These are phyloP conservation scores for Aspergillus sparsus DNA, from an alignment of 495 filamentous ascomycete species.

Conservation along the genomic window DNA sequence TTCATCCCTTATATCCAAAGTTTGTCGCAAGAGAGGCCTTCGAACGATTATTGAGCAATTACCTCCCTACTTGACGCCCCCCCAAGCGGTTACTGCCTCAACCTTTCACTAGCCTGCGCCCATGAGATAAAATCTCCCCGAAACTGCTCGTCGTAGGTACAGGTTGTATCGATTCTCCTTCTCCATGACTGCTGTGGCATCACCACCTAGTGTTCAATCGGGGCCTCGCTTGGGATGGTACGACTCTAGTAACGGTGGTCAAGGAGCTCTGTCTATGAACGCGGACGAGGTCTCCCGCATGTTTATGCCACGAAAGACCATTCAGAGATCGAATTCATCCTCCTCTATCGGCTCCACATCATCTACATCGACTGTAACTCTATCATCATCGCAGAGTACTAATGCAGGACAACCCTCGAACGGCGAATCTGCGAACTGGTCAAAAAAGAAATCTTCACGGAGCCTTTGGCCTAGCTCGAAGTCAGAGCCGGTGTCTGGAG, in stretches of 20 bases:
- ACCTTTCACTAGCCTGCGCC: slow-evolving; percentile 23
- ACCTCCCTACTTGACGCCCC: background rate
- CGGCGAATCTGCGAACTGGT: slow-evolving; percentile 52
- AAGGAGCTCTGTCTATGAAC: slow-evolving; percentile 76
- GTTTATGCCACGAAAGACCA: slow-evolving; percentile 81
- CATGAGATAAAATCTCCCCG: slow-evolving; percentile 23
- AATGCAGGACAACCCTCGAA: slow-evolving; percentile 49
- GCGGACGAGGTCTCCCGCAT: slow-evolving; percentile 84
- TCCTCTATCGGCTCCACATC: slow-evolving; percentile 76
- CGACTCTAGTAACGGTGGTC: slow-evolving; percentile 66
- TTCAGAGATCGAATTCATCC: slow-evolving; percentile 83
- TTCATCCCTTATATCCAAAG: background rate
- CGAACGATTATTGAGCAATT: slow-evolving; percentile 8
- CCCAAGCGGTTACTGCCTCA: slow-evolving; percentile 12
- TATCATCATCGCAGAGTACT: slow-evolving; percentile 43
- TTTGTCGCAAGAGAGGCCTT: slow-evolving; percentile 13
- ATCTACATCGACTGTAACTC: slow-evolving; percentile 46
- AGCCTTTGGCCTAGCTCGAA: slow-evolving; percentile 73
- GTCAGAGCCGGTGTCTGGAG: slow-evolving; percentile 63
- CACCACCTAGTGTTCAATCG: slow-evolving; percentile 83
- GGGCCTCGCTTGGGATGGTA: slow-evolving; percentile 63
- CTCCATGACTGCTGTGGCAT: slow-evolving; percentile 96
- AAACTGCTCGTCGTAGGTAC: slow-evolving; percentile 12
- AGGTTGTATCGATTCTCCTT: slow-evolving; percentile 35
- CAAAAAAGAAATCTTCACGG: slow-evolving; percentile 67